A percentile compares a stretch with the other conserved stretches of the same genome.
These are phyloP conservation scores for Flueggea neowawraea DNA, from an alignment of 441 rosid genomes.

Conservation along the genomic window DNA sequence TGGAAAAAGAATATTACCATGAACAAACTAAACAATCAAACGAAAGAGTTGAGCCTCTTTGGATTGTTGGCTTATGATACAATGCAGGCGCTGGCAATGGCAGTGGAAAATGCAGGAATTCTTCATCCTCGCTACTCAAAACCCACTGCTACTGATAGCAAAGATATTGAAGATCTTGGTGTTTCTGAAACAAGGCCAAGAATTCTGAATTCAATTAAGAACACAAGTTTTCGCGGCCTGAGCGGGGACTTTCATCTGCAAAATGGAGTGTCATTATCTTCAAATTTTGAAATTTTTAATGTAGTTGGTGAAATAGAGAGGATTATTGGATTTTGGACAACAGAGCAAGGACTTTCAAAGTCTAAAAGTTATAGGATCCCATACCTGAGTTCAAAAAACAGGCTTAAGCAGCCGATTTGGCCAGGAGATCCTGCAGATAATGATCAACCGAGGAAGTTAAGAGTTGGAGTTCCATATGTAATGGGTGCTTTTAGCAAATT, in stretches of 20 bases:
- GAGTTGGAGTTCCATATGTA: constrained; percentile 22
- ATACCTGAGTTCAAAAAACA: not conserved
- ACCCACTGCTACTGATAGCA: no score
- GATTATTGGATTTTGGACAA: constrained; percentile 37
- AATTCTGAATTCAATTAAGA: no score
- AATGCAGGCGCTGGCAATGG: constrained; percentile 1
- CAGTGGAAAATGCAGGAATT: no score
- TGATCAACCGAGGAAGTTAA: constrained; percentile 18
- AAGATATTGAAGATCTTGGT: no score
- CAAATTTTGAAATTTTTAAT: constrained; percentile 16
- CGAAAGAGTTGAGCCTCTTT: constrained; percentile 8
- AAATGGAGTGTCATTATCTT: no score
- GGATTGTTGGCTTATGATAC: constrained; percentile 50
- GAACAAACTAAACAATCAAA: no score
- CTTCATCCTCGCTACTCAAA: no score
- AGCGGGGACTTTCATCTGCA: no score
- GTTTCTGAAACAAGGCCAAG: no score
- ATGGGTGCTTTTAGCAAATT: constrained; percentile 23
- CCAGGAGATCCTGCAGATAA: constrained; percentile 25
- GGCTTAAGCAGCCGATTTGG: constrained; percentile 22
- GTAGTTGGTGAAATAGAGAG: constrained; percentile 19
- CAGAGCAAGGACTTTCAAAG: constrained; percentile 4
- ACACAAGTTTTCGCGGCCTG: no score
- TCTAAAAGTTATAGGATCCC: not conserved
- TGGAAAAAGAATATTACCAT: no score